Base-by-base conservation (phyloP, 352 stramenopile species). In the Globisporangium cederbergense region DNA sequence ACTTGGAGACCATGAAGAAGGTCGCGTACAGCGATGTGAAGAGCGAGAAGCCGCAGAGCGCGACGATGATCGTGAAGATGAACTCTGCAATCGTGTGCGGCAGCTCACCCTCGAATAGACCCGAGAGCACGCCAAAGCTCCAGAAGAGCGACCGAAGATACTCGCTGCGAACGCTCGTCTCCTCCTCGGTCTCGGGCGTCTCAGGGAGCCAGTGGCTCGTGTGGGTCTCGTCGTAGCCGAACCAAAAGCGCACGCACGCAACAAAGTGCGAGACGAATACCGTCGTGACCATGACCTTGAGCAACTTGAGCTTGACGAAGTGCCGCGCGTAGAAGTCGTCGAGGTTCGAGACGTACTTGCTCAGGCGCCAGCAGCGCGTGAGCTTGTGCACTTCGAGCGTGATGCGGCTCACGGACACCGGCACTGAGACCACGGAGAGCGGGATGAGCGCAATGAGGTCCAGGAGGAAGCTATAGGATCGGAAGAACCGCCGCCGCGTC, bases 1-100 rank as follows among this genome's bases (percentile, higher is more conserved):
- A 87, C 66, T 88, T 90, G 8, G 81, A 88, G 14, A 91, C 60
- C 68, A 91, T 81, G 52, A 89, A 88, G 34, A 90, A 71, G 8
- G 82, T 86, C 2, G 80, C 71, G 34, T 73, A 91, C 30, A 87
- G 67, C 46, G 82, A 90, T 10, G 83, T 72, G 46, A 90, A 90
- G 5, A 92, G 67, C 30, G 74, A 53, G 38, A 91, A 85, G 0
- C 83, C 83, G 4, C 73, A 58, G 22, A 90, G 59, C n/a, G 76
- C 53, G 0, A 88, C 81, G 14, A 64, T 38, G 53, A 89, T 58
- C 0, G 74, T 81, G 45, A 89, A 90, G 14, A 62, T 58, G 60
- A 87, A 79, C 54, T 90, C 72, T 0, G 50, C 7, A 20, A 76
- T 70, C 0, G 43, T 54, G 2, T 70, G 60, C 6, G 78, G 78